Base-by-base conservation (phyloP, 345 rosid species). In the Gossypium ekmanianum region DNA sequence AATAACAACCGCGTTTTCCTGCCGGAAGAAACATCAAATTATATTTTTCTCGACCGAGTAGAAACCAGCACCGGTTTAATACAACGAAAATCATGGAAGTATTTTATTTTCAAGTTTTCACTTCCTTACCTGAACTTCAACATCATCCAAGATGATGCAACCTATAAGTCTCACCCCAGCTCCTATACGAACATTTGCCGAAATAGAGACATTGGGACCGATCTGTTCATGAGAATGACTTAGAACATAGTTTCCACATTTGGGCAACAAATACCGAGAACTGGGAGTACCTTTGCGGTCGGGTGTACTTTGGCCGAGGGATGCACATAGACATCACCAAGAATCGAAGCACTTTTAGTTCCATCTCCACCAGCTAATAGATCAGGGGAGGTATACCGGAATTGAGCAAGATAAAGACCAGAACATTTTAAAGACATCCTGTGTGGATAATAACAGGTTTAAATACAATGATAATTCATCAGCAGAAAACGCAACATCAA, bases 241-340 rank as follows among this genome's bases (percentile, higher is more conserved):
- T 44, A 27, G 11, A 47, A 71, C 22, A 47, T 44, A 47, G 72
- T 34, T 27, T n/a, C 58, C 2, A 3, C 29, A 29, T 48, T 66
- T 20, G 71, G 34, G 26, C 5, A 66, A 45, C 22, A n/a, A 27
- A 73, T 0, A 45, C 47, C 6, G 3, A 26, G 27, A 72, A 57
- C 14, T 72, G 65, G 73, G 11, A 76, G 9, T 70, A 92, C 97
- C 93, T 91, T 93, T 2, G 98, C 93, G 12, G 94, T 88, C 72
- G 90, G 91, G 80, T 93, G 98, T 24, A 91, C 87, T 82, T 91
- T 93, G 13, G 91, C 97, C 3, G 97, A 89, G 55, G 98, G 97
- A 76, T 93, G 97, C 74, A 93, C 73, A 58, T 82, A 93, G 76
- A 93, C 98, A 80, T 93, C 88, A 75, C 93, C 94, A 48, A 83